Percentiles rank a stretch among this genome's conserved stretches.
These are phyloP conservation scores for Fusarium chuoi DNA, from an alignment of 2,329 filamentous ascomycete species.

Conservation along the genomic window DNA sequence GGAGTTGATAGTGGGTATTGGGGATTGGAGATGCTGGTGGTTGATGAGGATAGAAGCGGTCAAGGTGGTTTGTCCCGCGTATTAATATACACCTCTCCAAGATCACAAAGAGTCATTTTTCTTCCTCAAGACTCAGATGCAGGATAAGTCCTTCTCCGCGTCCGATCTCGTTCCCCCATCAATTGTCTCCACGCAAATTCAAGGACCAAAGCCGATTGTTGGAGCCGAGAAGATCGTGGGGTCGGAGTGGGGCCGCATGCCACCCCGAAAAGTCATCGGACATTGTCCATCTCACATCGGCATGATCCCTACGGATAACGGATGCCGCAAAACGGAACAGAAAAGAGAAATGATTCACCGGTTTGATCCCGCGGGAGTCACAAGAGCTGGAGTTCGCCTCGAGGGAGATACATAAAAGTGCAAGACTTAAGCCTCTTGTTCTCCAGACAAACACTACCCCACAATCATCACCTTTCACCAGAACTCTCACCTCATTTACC, in stretches of 20 bases:
- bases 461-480: not conserved
- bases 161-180: not conserved
- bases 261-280: not conserved
- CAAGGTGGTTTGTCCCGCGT: not conserved
- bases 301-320: not conserved
- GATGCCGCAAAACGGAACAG: not conserved
- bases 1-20: not conserved
- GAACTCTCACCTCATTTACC: not conserved
- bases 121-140: not conserved
- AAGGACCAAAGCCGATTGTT: not conserved
- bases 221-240: constrained; percentile 1
- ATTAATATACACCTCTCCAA: constrained; percentile 16
- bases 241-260: constrained; percentile 15
- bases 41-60: not conserved
- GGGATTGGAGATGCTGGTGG: not conserved
- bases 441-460: not conserved
- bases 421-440: not conserved
- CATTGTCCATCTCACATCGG: not conserved
- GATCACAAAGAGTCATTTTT: not conserved
- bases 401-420: constrained; percentile 10
- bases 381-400: accelerated
- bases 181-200: not conserved
- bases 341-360: not conserved
- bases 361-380: not conserved
- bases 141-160: not conserved